Percentiles rank a stretch among this genome's conserved stretches.
phyloP scores from a whole-genome alignment of 192 early-diverging fungal genomes.

The Allomyces macrogynus region DNA sequence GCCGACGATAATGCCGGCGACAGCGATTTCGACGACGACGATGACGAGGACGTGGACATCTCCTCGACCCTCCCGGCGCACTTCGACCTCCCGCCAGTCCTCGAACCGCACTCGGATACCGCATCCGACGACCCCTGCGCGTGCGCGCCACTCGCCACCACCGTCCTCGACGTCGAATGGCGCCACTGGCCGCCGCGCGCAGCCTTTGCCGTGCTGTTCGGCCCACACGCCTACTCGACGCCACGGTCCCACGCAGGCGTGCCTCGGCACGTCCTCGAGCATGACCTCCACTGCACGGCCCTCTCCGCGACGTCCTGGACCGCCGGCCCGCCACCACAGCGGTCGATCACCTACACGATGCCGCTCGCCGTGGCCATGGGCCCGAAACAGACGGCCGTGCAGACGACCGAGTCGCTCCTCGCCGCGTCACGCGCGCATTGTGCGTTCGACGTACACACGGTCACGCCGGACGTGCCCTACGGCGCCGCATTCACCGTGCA shows the following conservation, averaged over 20 bases:
- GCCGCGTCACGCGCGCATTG: constrained; percentile 10
- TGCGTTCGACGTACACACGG: constrained; percentile 18
- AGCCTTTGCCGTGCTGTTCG: not conserved
- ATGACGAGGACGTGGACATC: not conserved
- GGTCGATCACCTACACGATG: constrained; percentile 14
- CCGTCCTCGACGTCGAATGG: not conserved
- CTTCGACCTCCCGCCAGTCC: not conserved
- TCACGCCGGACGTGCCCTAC: constrained; percentile 24
- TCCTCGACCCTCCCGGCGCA: not conserved
- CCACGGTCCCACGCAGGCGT: not conserved
- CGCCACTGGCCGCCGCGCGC: not conserved
- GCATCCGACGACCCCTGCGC: not conserved
- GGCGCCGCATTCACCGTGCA: constrained; percentile 23
- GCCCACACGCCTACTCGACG: not conserved
- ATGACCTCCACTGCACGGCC: not conserved
- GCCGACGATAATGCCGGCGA: not conserved
- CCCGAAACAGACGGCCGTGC: constrained; percentile 16
- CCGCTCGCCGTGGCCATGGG: constrained; percentile 15
- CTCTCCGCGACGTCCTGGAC: not conserved
- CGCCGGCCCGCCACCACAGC: constrained; percentile 7
- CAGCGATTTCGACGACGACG: not conserved
- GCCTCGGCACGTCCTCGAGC: not conserved
- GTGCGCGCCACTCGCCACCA: not conserved
- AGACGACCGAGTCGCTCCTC: constrained; percentile 14
- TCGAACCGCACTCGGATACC: not conserved